phyloP scores from a whole-genome alignment of 306 rosid species.

The Quercus alba region DNA sequence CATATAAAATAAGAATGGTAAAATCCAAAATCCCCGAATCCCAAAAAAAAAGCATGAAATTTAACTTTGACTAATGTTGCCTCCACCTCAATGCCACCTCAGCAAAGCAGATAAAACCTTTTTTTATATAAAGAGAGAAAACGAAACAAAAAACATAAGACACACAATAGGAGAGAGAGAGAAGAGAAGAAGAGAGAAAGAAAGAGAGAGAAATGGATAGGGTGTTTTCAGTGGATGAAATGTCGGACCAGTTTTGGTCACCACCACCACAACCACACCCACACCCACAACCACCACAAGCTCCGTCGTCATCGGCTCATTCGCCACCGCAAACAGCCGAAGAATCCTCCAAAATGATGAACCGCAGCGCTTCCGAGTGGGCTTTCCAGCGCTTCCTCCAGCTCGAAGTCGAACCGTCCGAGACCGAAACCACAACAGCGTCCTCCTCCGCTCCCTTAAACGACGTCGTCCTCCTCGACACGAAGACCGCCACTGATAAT shows the following conservation, averaged over 20 bases:
- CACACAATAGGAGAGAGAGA: no score
- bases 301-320: no score
- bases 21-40: background rate
- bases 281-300: conserved; percentile 6
- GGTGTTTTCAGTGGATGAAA: conserved; percentile 73
- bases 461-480: conserved; percentile 35
- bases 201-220: conserved; percentile 57
- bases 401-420: conserved; percentile 27
- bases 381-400: conserved; percentile 74
- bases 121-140: background rate
- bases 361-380: conserved; percentile 86
- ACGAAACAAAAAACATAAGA: background rate
- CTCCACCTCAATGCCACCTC: background rate
- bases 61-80: background rate
- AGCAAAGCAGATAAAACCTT: conserved; percentile 6
- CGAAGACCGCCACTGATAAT: conserved; percentile 2
- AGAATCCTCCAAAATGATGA: conserved; percentile 65
- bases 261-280: conserved; percentile 1
- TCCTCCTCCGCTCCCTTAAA: conserved; percentile 28
- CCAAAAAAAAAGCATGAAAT: background rate
- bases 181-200: background rate
- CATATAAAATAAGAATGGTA: no score
- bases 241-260: conserved; percentile 66
- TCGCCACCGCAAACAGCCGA: background rate
- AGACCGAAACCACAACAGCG: background rate